A percentile compares a stretch with the other conserved stretches of the same genome.
These are phyloP conservation scores for Beauveria brongniartii DNA, from an alignment of 2,329 filamentous ascomycete species.

Conservation along the genomic window DNA sequence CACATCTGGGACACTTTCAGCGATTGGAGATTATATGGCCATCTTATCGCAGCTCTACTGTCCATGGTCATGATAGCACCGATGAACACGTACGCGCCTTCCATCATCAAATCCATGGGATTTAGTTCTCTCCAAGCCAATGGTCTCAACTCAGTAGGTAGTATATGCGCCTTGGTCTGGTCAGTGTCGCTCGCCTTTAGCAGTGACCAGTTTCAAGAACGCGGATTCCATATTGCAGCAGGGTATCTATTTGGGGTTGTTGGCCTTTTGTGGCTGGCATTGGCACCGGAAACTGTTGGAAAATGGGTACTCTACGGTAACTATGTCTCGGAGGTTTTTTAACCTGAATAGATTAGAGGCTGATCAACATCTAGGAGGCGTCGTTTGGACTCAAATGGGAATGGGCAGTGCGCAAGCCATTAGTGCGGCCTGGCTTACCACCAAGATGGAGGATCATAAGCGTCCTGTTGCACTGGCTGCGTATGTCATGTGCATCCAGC, in stretches of 20 bases:
- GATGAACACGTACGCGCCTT: constrained; percentile 23
- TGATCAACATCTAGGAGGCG: constrained; percentile 16
- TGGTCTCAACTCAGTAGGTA: constrained; percentile 22
- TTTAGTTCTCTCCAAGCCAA: constrained; percentile 22
- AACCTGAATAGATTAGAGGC: too few relatives aligned
- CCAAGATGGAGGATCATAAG: constrained; percentile 23
- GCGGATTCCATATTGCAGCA: constrained; percentile 21
- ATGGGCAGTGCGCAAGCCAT: constrained; percentile 25
- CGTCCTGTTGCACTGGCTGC: constrained; percentile 21
- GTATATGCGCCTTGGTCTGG: constrained; percentile 19
- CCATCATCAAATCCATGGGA: constrained; percentile 22
- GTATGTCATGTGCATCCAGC: constrained; percentile 24
- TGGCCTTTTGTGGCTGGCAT: constrained; percentile 21
- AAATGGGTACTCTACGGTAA: constrained; percentile 22
- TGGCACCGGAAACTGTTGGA: constrained; percentile 17
- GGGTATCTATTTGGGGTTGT: constrained; percentile 21
- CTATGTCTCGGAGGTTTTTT: neutral
- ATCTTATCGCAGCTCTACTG: constrained; percentile 19
- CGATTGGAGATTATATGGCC: constrained; percentile 23
- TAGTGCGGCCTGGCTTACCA: constrained; percentile 22
- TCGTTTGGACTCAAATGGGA: constrained; percentile 25
- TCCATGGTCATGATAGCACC: constrained; percentile 25
- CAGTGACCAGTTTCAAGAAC: constrained; percentile 21
- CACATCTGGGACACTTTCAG: constrained; percentile 20
- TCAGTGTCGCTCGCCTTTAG: constrained; percentile 20